Conservation (phyloP, 805 yeast genomes). For the Nakazawaea populi region DNA sequence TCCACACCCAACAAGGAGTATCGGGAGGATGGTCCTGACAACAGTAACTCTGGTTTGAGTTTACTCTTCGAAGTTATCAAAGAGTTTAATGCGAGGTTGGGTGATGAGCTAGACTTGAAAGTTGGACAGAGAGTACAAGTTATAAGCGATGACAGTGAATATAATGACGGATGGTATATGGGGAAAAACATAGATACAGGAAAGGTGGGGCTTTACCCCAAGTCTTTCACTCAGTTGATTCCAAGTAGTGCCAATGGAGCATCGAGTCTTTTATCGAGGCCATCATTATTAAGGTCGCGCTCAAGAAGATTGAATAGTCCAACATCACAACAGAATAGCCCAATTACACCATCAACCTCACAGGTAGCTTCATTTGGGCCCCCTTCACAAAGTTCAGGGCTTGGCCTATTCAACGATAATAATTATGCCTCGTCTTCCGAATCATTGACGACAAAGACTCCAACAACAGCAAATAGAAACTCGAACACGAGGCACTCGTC, state of each 20-base stretch:
- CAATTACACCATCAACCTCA: constrained; percentile 14
- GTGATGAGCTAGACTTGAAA: constrained; percentile 77
- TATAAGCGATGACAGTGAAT: constrained; percentile 87
- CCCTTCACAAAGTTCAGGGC: not conserved
- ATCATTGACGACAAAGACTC: not conserved
- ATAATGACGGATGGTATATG: constrained; percentile 96
- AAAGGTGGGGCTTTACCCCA: constrained; percentile 86
- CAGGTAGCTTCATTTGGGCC: not conserved
- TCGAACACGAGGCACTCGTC: constrained; percentile 26
- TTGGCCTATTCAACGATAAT: not conserved
- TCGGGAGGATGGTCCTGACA: not conserved
- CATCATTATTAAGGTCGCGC: constrained; percentile 49
- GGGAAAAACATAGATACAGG: constrained; percentile 72
- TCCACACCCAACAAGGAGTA: not conserved
- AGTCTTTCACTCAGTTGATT: constrained; percentile 67
- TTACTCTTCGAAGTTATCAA: constrained; percentile 57
- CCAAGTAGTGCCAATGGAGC: constrained; percentile 12
- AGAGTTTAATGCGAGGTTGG: constrained; percentile 80
- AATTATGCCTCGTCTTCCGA: not conserved
- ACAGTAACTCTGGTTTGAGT: constrained; percentile 11
- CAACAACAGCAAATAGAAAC: not conserved
- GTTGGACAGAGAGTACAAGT: constrained; percentile 87
- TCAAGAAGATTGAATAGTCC: constrained; percentile 42
- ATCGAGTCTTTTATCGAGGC: constrained; percentile 22
- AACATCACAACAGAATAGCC: constrained; percentile 7